Base-by-base conservation (phyloP, 2,329 filamentous ascomycete species). In the Trichoderma harzianum region DNA sequence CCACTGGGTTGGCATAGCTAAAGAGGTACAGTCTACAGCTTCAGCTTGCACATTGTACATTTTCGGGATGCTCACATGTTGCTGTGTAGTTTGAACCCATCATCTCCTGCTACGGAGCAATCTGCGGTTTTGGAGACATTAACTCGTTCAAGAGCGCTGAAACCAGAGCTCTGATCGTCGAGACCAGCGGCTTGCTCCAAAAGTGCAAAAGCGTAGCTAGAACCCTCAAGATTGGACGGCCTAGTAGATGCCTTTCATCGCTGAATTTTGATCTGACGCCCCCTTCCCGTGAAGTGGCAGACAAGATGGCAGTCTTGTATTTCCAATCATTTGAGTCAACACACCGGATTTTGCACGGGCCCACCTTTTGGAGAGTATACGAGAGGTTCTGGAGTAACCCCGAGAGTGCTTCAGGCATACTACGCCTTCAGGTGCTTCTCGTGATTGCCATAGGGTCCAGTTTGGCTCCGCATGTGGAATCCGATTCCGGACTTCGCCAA, bases 321-420 rank as follows among this genome's bases (percentile, higher is more conserved):
- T 79, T 91, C 28, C 81, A 86, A 62, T 86, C 86, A 0, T 84
- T 88, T 47, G 88, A 90, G 74, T 85, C 86, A 2, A 84, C 87
- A 11, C 84, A 87, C 73, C 84, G 89, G 4, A 83, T 91, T 30
- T 71, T 91, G 7, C 86, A 91, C 76, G 77, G 87, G 1, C 88
- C 21, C 8, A 66, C 26, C 14, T 39, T 66, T 18, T 39, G 21
- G 30, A 36, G 34, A 39, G 21, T 55, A 5, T 36, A 55, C 10
- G 24, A 36, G 26, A 55, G 21, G 7, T 53, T 55, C 8, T 28
- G 21, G 21, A 12, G 47, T 12, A 39, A 1, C 18, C 47, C 14
- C 34, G 47, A 21, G 3, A 55, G 16, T 21, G 30, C 47, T 28
- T 36, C 16, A 43, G 8, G 24, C 60, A 63, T 28, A 21, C 18